Conservation (phyloP, 352 stramenopile genomes). For the Stephanocyclus meneghinianus region DNA sequence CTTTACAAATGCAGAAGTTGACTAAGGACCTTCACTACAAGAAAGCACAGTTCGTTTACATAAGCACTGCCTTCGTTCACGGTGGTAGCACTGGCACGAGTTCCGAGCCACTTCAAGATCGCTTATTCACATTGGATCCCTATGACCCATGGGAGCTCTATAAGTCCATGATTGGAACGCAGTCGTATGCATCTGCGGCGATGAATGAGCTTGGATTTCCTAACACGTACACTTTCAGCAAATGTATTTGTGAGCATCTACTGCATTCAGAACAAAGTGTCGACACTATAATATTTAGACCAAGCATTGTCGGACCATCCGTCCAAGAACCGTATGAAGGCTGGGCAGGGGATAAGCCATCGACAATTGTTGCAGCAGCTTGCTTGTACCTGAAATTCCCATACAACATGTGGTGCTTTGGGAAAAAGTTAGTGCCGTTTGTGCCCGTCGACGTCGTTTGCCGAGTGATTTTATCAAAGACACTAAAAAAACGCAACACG, state of each 20-base stretch:
- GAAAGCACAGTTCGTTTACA: slow-evolving; percentile 74
- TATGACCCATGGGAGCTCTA: slow-evolving; percentile 75
- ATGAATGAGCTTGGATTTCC: slow-evolving; percentile 81
- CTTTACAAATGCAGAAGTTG: slow-evolving; percentile 69
- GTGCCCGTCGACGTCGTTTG: slow-evolving; percentile 84
- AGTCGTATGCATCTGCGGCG: slow-evolving; percentile 77
- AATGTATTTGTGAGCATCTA: slow-evolving; percentile 85
- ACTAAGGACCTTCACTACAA: slow-evolving; percentile 68
- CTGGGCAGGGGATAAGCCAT: slow-evolving; percentile 82
- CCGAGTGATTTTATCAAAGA: slow-evolving; percentile 72
- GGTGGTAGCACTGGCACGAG: slow-evolving; percentile 63
- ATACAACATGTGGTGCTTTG: slow-evolving; percentile 82
- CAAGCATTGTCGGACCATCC: slow-evolving; percentile 85
- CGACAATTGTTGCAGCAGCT: slow-evolving; percentile 81
- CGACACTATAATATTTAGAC: slow-evolving; percentile 80
- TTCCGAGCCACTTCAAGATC: slow-evolving; percentile 55
- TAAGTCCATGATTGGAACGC: slow-evolving; percentile 75
- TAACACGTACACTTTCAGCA: slow-evolving; percentile 86
- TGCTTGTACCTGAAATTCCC: slow-evolving; percentile 78
- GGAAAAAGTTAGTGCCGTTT: slow-evolving; percentile 69
- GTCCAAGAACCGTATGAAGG: slow-evolving; percentile 77
- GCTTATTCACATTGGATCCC: slow-evolving; percentile 56
- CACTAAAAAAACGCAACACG: slow-evolving; percentile 47
- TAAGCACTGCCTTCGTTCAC: slow-evolving; percentile 84
- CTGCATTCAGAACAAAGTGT: slow-evolving; percentile 52